A percentile compares a stretch with the other conserved stretches of the same genome.
These are phyloP conservation scores for Mrakia frigida DNA, from an alignment of 768 basidiomycete species.

Conservation along the genomic window DNA sequence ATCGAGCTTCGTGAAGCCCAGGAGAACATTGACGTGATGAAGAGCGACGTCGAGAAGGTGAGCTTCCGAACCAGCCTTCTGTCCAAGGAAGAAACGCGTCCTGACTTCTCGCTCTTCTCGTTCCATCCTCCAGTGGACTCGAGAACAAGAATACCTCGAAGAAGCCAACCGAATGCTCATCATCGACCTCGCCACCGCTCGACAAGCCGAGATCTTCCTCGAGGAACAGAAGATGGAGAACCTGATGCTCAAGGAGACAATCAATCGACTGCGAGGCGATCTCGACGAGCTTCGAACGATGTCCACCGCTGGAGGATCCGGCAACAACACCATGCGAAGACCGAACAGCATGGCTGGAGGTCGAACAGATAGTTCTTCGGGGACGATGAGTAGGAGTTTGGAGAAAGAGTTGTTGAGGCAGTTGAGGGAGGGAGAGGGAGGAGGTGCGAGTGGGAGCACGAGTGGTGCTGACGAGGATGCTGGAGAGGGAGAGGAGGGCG, in stretches of 20 bases:
- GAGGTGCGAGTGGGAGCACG: not conserved
- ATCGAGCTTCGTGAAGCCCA: slow-evolving; percentile 10
- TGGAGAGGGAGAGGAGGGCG: not conserved
- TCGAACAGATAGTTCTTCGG: not conserved
- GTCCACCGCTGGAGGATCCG: not conserved
- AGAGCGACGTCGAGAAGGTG: slow-evolving; percentile 26
- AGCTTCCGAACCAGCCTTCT: not conserved
- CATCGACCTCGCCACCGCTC: slow-evolving; percentile 16
- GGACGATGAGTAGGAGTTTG: slow-evolving; percentile 27
- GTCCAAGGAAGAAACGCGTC: not conserved
- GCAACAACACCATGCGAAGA: not conserved
- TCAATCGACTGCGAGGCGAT: slow-evolving; percentile 30
- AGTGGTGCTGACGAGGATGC: not conserved
- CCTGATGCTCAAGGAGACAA: slow-evolving; percentile 31
- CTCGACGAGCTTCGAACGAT: slow-evolving; percentile 27
- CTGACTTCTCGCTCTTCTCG: not conserved
- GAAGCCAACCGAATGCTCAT: slow-evolving; percentile 16
- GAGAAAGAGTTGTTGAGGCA: slow-evolving; percentile 30
- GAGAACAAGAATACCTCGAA: slow-evolving; percentile 19
- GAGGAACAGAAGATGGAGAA: slow-evolving; percentile 32
- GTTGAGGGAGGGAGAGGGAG: not conserved
- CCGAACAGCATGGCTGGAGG: slow-evolving; percentile 8
- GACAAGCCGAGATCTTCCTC: slow-evolving; percentile 28
- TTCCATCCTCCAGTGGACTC: slow-evolving; percentile 3
- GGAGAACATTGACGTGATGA: slow-evolving; percentile 19